Evolutionary conservation across 164 flowering plant genomes (phyloP).

Genomic region (Paratinospora sagittata): DNA sequence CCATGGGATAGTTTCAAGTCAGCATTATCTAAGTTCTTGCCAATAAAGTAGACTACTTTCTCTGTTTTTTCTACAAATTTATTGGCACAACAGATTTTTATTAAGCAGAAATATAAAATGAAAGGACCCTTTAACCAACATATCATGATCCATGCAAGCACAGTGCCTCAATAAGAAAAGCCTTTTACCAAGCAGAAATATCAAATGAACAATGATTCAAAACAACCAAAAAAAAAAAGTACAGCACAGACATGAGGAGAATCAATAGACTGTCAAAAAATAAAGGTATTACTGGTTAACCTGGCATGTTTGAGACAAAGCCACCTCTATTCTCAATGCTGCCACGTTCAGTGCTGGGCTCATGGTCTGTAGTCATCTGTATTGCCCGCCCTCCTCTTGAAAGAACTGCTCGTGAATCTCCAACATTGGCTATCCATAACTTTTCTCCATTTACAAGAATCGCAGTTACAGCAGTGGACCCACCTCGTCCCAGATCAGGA

Average conservation of each 20-base stretch:
- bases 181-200: neutral
- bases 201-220: neutral
- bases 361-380: slow-evolving; percentile 72
- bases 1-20: too few species aligned
- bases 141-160: neutral
- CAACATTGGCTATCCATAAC: slow-evolving; percentile 82
- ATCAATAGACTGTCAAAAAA: neutral
- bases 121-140: too few species aligned
- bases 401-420: slow-evolving; percentile 82
- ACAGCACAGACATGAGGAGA: neutral
- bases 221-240: neutral
- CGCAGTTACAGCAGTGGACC: slow-evolving; percentile 91
- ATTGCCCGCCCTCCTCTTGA: slow-evolving; percentile 53
- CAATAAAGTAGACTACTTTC: too few species aligned
- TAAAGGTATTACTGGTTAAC: slow-evolving; percentile 23
- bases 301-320: slow-evolving; percentile 86
- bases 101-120: too few species aligned
- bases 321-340: slow-evolving; percentile 79
- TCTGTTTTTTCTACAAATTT: too few species aligned
- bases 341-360: slow-evolving; percentile 68
- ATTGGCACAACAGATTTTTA: too few species aligned
- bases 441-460: slow-evolving; percentile 53
- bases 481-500: slow-evolving; percentile 75
- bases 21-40: too few species aligned
- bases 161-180: neutral